phyloP scores from a whole-genome alignment of 2,329 filamentous ascomycete species.

The Fusarium sp. region DNA sequence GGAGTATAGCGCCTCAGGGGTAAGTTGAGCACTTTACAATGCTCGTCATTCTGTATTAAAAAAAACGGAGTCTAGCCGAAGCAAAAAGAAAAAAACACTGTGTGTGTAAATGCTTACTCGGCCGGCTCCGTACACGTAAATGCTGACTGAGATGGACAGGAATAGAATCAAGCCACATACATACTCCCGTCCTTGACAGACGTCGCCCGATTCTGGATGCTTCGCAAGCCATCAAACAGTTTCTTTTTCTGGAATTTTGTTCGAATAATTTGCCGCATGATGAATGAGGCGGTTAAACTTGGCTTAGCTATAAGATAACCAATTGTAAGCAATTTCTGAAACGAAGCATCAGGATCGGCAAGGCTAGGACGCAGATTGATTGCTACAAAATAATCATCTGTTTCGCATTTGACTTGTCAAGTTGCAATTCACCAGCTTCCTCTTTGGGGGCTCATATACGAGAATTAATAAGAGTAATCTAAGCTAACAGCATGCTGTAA shows the following conservation, averaged over 20 bases:
- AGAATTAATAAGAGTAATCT: neutral
- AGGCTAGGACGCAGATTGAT: slow-evolving; percentile 9
- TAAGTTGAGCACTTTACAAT: slow-evolving; percentile 22
- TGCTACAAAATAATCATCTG: slow-evolving; percentile 8
- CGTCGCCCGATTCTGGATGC: neutral
- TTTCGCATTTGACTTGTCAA: slow-evolving; percentile 26
- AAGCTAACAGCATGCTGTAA: slow-evolving; percentile 1
- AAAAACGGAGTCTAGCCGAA: slow-evolving; percentile 31
- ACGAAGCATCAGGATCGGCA: slow-evolving; percentile 19
- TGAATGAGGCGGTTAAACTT: slow-evolving; percentile 1
- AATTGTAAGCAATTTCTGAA: slow-evolving; percentile 3
- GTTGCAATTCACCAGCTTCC: slow-evolving; percentile 26
- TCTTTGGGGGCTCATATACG: slow-evolving; percentile 18
- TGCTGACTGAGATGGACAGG: slow-evolving; percentile 30
- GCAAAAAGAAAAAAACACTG: slow-evolving; percentile 29
- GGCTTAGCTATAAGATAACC: neutral
- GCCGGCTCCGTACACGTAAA: slow-evolving; percentile 39
- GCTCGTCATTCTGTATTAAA: slow-evolving; percentile 30
- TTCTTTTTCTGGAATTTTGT: neutral
- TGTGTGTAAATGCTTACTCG: slow-evolving; percentile 36
- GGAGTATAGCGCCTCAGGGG: slow-evolving; percentile 44
- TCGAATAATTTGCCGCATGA: neutral
- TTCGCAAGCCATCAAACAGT: slow-evolving; percentile 4
- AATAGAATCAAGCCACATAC: slow-evolving; percentile 22
- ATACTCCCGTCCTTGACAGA: slow-evolving; percentile 5